Base-by-base conservation (phyloP, 495 filamentous ascomycete genomes). In the Penicillium lagena region DNA sequence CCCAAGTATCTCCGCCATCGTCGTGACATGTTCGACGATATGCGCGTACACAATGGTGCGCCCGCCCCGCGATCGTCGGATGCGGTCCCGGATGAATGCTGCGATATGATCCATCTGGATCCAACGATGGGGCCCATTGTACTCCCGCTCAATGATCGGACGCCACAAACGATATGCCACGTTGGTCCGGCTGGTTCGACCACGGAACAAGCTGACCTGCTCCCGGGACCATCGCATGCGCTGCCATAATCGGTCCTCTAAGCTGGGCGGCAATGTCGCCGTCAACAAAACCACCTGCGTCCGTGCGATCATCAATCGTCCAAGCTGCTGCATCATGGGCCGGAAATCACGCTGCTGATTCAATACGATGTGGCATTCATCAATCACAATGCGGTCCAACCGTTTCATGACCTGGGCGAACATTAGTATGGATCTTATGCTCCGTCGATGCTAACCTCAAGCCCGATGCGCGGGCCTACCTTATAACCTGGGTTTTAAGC, bases 211-310 rank as follows among this genome's bases (percentile, higher is more conserved):
- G 14, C 39, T 40, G 9, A 40, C 28, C 22, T 28, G 5, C 11
- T 40, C 22, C 27, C 39, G 39, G 22, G 30, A 28, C 13, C 14
- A 40, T 10, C 29, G 27, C 1, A 46, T 43, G 17, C 12, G 30
- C 34, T 42, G 40, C 32, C 13, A 46, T 12, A 50, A 29, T 28
- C 14, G 5, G 42, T 36, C 41, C 35, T 54, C 44, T 13, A 47
- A 40, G 17, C 27, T 46, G 2, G 40, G 47, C 7, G 43, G 52
- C 15, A 62, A 37, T 12, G 40, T 62, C 1, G 45, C 57, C 37
- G 53, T 62, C 31, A 62, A 53, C 33, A 52, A 54, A 4, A 62
- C 43, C 34, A 62, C 43, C 39, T 52, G 40, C 12, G 46, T 53
- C 34, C 42, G 7, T 4, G 4, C 31, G 29, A 43, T 15, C 29